Evolutionary conservation across 768 basidiomycete species (phyloP), one percentile per base, ranked within the genome.

Genomic region (Exsudoporus frostii): DNA sequence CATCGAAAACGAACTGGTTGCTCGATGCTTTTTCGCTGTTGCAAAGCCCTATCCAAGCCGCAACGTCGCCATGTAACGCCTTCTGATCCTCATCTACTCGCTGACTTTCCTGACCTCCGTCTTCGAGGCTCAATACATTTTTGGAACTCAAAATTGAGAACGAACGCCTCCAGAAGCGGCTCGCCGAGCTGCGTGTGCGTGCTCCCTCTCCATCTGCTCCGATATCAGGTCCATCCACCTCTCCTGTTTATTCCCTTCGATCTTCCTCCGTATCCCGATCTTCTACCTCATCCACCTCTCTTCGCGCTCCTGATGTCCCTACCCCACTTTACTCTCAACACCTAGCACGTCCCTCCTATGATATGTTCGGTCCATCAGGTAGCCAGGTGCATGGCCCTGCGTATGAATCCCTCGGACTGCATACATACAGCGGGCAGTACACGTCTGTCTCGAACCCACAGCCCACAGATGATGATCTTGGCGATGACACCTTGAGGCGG

Each of bases 141-240:
- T 62, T 97, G 33, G 93, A 96, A 63, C 80, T 96, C 45, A 94
- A 92, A 69, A 75, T 86, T 51, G 92, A 95, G 72, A 93, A 97
- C 67, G 88, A 91, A 67, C 79, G 84, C 14, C 70, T 97, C 38
- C 79, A 87, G 58, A 80, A 81, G 54, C 83, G 84, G 25, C 69
- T 87, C 32, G 65, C 71, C 2, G 78, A 80, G 39, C 66, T 79
- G 22, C 73, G 73, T n/a, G 57, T 64, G 17, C 56, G 58, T 20
- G 58, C 57, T 2, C 45, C 65, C 24, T 61, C 61, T 0, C 53
- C 61, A n/a, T 48, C 63, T 39, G 37, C 50, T 42, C 48, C 54
- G 36, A 47, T 51, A 38, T 45, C 61, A 7, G 58, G 48, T 22
- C 53, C 56, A 45, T 53, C 63, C 19, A 37, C 53, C 19, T 47